phyloP scores from a whole-genome alignment of 495 filamentous ascomycete species.

The Xylaria intraflava region DNA sequence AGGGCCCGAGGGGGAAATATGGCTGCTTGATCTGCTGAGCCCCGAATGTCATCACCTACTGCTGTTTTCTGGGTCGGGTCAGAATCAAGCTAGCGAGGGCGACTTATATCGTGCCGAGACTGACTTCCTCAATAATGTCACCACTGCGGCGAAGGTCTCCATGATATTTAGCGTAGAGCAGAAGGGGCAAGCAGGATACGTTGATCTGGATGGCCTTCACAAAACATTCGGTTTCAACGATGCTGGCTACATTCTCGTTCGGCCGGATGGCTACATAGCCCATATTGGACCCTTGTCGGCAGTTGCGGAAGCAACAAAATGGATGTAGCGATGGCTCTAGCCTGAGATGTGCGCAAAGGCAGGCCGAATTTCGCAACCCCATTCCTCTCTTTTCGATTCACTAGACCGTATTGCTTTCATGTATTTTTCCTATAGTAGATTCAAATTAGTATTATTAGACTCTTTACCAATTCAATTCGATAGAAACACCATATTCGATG shows the following conservation, averaged over 20 bases:
- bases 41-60: slow-evolving; percentile 26
- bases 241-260: slow-evolving; percentile 17
- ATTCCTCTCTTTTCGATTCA: neutral
- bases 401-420: neutral
- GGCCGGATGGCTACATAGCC: slow-evolving; percentile 23
- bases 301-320: slow-evolving; percentile 15
- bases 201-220: slow-evolving; percentile 18
- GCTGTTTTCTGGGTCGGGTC: slow-evolving; percentile 26
- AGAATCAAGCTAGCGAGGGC: slow-evolving; percentile 7
- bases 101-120: slow-evolving; percentile 12
- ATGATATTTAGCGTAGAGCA: slow-evolving; percentile 10
- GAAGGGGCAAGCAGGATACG: neutral
- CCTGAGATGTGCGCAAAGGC: neutral
- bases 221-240: slow-evolving; percentile 17
- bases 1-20: slow-evolving; percentile 10
- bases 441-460: neutral
- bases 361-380: neutral
- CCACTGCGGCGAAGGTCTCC: slow-evolving; percentile 12
- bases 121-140: slow-evolving; percentile 8
- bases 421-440: neutral
- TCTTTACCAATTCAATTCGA: neutral
- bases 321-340: slow-evolving; percentile 4
- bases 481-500: too few species aligned
- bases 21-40: slow-evolving; percentile 26
- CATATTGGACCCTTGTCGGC: slow-evolving; percentile 18